A percentile compares a stretch with the other conserved stretches of the same genome.
Evolutionary conservation across 23 red algal species (phyloP).

Genomic region (Gracilariopsis chorda): DNA sequence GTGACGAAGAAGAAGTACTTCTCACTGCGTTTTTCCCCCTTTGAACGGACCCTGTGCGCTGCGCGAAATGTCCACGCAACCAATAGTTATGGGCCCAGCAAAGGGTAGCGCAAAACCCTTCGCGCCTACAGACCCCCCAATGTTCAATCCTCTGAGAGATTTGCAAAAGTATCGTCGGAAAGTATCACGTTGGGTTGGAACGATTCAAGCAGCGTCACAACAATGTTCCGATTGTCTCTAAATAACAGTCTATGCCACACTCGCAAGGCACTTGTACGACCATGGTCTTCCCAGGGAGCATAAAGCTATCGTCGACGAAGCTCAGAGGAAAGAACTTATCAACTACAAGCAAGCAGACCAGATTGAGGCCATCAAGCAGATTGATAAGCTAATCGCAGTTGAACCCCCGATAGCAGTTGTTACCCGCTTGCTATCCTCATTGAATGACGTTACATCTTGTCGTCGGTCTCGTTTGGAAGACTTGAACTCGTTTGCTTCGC

Average conservation of each 20-base stretch:
- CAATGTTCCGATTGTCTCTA: not conserved
- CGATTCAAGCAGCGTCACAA: not conserved
- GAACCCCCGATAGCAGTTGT: not conserved
- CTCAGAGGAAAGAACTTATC: not conserved
- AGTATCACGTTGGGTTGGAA: not conserved
- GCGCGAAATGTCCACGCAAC: no score
- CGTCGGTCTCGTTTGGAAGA: not conserved
- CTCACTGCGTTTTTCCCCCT: no score
- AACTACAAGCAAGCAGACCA: not conserved
- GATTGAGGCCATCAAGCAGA: not conserved
- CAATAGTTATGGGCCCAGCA: conserved; percentile 22
- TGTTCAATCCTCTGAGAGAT: not conserved
- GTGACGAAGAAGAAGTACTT: no score
- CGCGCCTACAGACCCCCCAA: not conserved
- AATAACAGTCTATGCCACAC: not conserved
- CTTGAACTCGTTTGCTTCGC: not conserved
- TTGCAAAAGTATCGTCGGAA: not conserved
- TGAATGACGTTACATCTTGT: not conserved
- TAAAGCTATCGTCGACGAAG: not conserved
- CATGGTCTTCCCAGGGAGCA: not conserved
- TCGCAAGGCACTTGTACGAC: not conserved
- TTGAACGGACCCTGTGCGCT: no score
- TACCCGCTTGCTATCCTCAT: not conserved
- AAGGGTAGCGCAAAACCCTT: not conserved
- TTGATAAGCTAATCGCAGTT: not conserved